Evolutionary conservation across 2,329 filamentous ascomycete species (phyloP).

Genomic region (Dactylonectria estremocensis): DNA sequence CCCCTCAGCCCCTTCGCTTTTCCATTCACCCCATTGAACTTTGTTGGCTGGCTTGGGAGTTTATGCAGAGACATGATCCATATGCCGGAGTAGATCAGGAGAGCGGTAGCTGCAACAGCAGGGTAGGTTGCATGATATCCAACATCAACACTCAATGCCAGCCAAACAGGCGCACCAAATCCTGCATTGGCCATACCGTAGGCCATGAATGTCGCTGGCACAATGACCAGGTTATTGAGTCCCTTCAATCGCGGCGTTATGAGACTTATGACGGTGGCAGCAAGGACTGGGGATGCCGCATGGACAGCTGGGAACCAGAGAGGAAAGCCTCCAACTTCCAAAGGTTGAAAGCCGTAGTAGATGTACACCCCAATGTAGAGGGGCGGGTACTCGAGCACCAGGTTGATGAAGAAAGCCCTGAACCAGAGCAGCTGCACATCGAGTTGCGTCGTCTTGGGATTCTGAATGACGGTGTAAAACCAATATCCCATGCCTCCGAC

Average conservation of each 20-base stretch:
- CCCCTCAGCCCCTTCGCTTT: background rate
- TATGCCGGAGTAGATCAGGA: background rate
- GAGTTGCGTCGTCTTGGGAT: conserved; percentile 5
- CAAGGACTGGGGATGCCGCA: conserved; percentile 9
- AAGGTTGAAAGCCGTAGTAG: conserved; percentile 14
- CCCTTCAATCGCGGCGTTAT: conserved; percentile 6
- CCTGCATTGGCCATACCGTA: conserved; percentile 18
- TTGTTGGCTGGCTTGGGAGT: background rate
- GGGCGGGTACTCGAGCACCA: conserved; percentile 14
- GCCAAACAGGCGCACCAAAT: conserved; percentile 14
- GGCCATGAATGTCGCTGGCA: conserved; percentile 1
- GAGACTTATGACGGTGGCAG: conserved; percentile 7
- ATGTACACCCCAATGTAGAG: conserved; percentile 10
- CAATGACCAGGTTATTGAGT: background rate
- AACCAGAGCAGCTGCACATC: conserved; percentile 10
- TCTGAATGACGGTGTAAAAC: conserved; percentile 14
- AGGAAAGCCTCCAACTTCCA: conserved; percentile 15
- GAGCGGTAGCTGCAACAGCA: background rate
- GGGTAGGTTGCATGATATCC: conserved; percentile 13
- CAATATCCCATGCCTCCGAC: conserved; percentile 20
- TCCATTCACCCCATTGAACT: background rate
- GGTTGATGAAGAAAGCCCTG: conserved; percentile 13
- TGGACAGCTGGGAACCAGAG: conserved; percentile 18
- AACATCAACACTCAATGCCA: conserved; percentile 10
- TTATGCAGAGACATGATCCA: conserved; percentile 16